Conservation (phyloP, 1,284 basidiomycete genomes). For the Naganishia sp. region DNA sequence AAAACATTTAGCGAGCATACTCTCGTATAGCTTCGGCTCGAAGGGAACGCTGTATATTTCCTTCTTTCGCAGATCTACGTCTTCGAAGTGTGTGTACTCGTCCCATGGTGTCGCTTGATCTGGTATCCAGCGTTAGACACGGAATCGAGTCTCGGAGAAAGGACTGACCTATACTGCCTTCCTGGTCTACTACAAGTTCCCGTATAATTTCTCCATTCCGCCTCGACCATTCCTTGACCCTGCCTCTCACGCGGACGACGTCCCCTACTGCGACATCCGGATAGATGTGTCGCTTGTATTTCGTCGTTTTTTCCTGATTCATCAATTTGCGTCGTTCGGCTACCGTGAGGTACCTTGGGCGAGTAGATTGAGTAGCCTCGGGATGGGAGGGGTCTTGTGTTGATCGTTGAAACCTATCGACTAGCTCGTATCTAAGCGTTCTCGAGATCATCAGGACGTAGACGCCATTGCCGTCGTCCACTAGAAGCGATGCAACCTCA, state of each 20-base stretch:
- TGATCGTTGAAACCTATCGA: not conserved
- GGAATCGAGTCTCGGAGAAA: too few species aligned
- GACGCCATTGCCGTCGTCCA: conserved; percentile 30
- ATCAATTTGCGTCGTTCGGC: conserved; percentile 7
- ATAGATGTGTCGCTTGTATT: conserved; percentile 25
- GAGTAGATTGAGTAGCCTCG: not conserved
- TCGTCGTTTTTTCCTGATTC: not conserved
- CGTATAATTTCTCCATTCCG: conserved; percentile 24
- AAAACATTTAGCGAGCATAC: not conserved
- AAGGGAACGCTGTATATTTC: conserved; percentile 15
- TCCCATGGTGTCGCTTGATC: conserved; percentile 8
- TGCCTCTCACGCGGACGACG: conserved; percentile 23
- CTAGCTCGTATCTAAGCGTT: conserved; percentile 11
- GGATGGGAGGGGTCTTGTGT: not conserved
- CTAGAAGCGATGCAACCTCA: not conserved
- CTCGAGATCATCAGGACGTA: conserved; percentile 14
- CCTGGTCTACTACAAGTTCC: conserved; percentile 12
- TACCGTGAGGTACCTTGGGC: conserved; percentile 3
- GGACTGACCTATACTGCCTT: conserved; percentile 11
- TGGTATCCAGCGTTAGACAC: too few species aligned
- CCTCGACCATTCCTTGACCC: conserved; percentile 30
- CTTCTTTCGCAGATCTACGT: conserved; percentile 6
- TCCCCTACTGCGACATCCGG: conserved; percentile 24
- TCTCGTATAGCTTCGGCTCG: conserved; percentile 14
- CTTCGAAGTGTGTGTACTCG: conserved; percentile 12